phyloP scores from a whole-genome alignment of 2,329 filamentous ascomycete genomes.

The Cordyceps militaris region DNA sequence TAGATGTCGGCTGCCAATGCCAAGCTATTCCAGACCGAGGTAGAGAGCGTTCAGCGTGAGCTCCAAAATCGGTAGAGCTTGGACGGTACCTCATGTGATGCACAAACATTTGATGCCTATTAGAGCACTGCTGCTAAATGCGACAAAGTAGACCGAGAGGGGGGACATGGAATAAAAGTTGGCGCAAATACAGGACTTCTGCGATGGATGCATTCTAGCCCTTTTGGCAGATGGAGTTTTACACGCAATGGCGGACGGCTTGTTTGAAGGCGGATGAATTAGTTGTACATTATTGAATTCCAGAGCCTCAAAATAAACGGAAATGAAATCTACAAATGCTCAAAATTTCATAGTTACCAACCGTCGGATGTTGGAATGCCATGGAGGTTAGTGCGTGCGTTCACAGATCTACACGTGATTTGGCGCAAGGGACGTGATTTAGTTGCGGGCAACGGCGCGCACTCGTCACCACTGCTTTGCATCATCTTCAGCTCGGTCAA shows the following conservation, averaged over 20 bases:
- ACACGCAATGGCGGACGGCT: conserved; percentile 1
- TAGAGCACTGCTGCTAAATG: neutral
- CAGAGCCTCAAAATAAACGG: neutral
- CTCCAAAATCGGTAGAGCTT: conserved; percentile 32
- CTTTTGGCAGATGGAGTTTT: conserved; percentile 11
- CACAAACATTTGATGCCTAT: neutral
- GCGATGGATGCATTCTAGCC: neutral
- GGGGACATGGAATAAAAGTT: conserved; percentile 5
- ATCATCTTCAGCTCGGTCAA: neutral
- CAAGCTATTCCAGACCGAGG: conserved; percentile 44
- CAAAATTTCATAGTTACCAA: too few species aligned
- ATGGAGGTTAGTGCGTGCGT: too few species aligned
- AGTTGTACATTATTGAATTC: conserved; percentile 8
- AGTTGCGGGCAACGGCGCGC: neutral
- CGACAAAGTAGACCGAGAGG: neutral
- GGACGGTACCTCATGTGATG: neutral
- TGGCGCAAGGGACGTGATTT: conserved; percentile 10
- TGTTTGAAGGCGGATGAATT: conserved; percentile 7
- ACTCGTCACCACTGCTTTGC: neutral
- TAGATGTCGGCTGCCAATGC: conserved; percentile 49
- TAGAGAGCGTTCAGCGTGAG: conserved; percentile 44
- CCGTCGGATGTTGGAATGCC: too few species aligned
- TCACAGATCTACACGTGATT: conserved; percentile 12
- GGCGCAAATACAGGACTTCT: conserved; percentile 13
- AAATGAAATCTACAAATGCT: neutral